Evolutionary conservation across 768 basidiomycete species (phyloP), one percentile per base, ranked within the genome.

Genomic region (Tulasnella sp.): DNA sequence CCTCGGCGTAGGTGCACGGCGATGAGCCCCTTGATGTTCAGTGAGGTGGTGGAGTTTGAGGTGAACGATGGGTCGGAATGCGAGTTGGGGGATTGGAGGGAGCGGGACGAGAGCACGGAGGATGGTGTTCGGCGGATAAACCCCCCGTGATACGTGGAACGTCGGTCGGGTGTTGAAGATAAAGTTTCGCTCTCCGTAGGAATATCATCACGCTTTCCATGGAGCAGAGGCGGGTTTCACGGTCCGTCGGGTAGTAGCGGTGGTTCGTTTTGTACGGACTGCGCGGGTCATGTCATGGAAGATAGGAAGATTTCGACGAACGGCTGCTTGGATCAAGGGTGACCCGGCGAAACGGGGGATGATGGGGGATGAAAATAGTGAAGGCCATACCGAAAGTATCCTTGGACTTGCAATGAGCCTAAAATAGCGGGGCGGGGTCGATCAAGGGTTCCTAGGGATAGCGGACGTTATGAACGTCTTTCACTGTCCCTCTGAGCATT

Each of bases 1-100:
- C 89, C 89, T 19, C 88, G 84, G 5, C 89, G 86, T 36, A 90
- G 79, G 79, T 90, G 89, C 0, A 90, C 80, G 15, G 85, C 89
- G 38, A 91, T 83, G 4, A 91, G 81, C 8, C 89, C 88, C 81
- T 84, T 81, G 81, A 79, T 76, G 40, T 14, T 42, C 22, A 17
- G 38, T 15, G 67, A 69, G 37, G 39, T 42, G 40, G 39, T 76
- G 68, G 71, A 45, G 36, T 37, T 31, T 2, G 75, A 39, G 6
- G 39, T 29, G 67, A 29, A 45, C 39, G 71, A 40, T 17, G 40
- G 6, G 42, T 45, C 42, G 42, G 11, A 2, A 19, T 45, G 7
- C 17, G 31, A 31, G 74, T 22, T 49, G 19, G 52, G 36, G 14
- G 74, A 58, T 75, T 75, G 74, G 29, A 67, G 38, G 8, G 52